phyloP scores from a whole-genome alignment of 441 rosid genomes.

The Bocquillonia castaneifolia region DNA sequence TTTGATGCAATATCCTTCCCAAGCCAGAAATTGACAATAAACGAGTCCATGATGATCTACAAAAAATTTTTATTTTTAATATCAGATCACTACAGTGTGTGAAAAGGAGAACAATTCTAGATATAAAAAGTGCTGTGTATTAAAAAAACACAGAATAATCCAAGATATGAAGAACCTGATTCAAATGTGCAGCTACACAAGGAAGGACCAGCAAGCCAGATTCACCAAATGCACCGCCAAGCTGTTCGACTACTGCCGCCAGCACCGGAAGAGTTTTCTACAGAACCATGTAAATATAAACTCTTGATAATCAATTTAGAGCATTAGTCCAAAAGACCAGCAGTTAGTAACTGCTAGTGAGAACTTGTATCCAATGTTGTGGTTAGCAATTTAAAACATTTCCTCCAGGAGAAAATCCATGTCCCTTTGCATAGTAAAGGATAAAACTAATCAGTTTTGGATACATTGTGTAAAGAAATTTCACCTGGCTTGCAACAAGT shows the following conservation, averaged over 20 bases:
- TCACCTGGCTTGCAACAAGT: slow-evolving; percentile 88
- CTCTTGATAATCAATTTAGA: background rate
- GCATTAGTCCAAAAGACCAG: background rate
- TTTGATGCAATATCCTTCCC: slow-evolving; percentile 36
- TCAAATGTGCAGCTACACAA: slow-evolving; percentile 84
- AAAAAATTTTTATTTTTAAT: slow-evolving; percentile 7
- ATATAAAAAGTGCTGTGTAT: no score
- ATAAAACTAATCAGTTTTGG: background rate
- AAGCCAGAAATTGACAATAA: slow-evolving; percentile 66
- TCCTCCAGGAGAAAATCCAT: background rate
- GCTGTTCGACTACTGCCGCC: slow-evolving; percentile 86
- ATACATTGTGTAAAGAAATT: background rate
- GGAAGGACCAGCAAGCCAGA: slow-evolving; percentile 90
- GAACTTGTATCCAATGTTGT: background rate
- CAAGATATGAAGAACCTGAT: slow-evolving; percentile 47
- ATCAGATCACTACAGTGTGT: slow-evolving; percentile 10
- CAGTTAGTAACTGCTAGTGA: background rate
- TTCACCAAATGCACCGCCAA: slow-evolving; percentile 81
- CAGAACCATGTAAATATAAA: slow-evolving; percentile 18
- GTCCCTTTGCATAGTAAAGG: background rate
- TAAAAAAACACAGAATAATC: no score
- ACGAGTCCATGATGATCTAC: slow-evolving; percentile 76
- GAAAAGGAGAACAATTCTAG: background rate
- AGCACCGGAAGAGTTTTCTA: slow-evolving; percentile 89
- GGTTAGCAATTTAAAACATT: background rate